Evolutionary conservation across 768 basidiomycete species (phyloP).

Genomic region (Mycena crocata): DNA sequence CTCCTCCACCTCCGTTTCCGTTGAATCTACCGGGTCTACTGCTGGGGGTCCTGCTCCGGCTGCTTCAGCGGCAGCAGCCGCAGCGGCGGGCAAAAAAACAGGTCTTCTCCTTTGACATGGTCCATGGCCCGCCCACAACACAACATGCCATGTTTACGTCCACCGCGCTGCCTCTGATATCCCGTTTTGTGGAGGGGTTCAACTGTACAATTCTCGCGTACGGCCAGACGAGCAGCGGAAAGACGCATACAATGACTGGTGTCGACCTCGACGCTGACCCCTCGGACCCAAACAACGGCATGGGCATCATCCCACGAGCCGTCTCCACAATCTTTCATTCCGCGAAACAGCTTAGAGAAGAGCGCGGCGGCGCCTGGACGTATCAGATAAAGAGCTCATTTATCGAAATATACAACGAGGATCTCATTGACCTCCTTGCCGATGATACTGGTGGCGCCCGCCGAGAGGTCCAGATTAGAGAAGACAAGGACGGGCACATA

Average conservation of each 20-base stretch:
- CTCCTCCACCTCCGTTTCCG: conserved; percentile 80
- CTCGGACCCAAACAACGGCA: conserved; percentile 81
- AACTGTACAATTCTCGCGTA: conserved; percentile 99
- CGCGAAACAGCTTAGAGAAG: conserved; percentile 81
- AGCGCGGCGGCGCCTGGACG: conserved; percentile 80
- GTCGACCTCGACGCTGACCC: conserved; percentile 90
- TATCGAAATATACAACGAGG: conserved; percentile 99
- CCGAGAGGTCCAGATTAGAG: conserved; percentile 93
- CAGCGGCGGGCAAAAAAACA: conserved; percentile 78
- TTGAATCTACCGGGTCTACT: conserved; percentile 72
- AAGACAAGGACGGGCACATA: conserved; percentile 96
- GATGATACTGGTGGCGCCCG: conserved; percentile 74
- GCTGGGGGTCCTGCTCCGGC: conserved; percentile 63
- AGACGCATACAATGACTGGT: conserved; percentile 98
- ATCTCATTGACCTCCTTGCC: conserved; percentile 92
- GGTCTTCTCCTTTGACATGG: conserved; percentile 92
- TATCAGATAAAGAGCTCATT: conserved; percentile 90
- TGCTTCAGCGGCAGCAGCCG: conserved; percentile 55
- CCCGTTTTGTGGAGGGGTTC: conserved; percentile 91
- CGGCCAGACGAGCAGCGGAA: conserved; percentile 96
- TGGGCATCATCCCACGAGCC: conserved; percentile 96
- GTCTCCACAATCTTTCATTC: conserved; percentile 88
- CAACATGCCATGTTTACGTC: conserved; percentile 89
- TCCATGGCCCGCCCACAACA: conserved; percentile 85
- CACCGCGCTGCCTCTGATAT: conserved; percentile 87